Conservation (phyloP, 2,329 filamentous ascomycete genomes). For the Talaromyces sp. region DNA sequence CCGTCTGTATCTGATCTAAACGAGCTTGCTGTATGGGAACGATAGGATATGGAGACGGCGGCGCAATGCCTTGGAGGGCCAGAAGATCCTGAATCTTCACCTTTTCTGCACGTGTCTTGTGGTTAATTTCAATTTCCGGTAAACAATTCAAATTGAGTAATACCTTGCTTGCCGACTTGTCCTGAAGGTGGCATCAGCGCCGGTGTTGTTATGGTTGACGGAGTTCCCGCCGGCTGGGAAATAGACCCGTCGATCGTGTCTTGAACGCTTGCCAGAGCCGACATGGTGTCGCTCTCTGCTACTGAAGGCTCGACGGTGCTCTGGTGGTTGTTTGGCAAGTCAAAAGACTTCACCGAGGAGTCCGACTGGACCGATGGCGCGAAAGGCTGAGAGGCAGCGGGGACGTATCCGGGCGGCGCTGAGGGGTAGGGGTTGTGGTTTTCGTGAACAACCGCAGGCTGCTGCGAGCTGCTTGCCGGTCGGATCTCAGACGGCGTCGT, state of each 20-base stretch:
- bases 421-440: conserved; percentile 24
- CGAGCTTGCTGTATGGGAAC: conserved; percentile 39
- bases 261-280: conserved; percentile 30
- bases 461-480: conserved; percentile 43
- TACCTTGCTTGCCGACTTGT: conserved; percentile 12
- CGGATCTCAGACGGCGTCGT: conserved; percentile 67
- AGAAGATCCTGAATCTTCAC: conserved; percentile 73
- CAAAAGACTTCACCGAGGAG: conserved; percentile 34
- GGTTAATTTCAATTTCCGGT: conserved; percentile 28
- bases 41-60: conserved; percentile 50
- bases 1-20: conserved; percentile 62
- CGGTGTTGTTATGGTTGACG: conserved; percentile 17
- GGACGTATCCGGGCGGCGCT: conserved; percentile 35
- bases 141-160: conserved; percentile 32
- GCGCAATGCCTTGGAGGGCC: conserved; percentile 54
- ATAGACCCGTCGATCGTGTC: conserved; percentile 24
- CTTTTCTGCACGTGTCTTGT: conserved; percentile 41
- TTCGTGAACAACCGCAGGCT: conserved; percentile 29
- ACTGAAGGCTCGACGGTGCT: conserved; percentile 61
- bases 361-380: conserved; percentile 33
- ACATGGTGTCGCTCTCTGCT: conserved; percentile 37
- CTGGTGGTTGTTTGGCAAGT: conserved; percentile 47
- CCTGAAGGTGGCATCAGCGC: conserved; percentile 19
- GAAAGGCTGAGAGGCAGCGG: conserved; percentile 33
- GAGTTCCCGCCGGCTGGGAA: conserved; percentile 21